These are phyloP conservation scores for Wickerhamomyces pijperi DNA, from an alignment of 805 yeast species.

Conservation along the genomic window DNA sequence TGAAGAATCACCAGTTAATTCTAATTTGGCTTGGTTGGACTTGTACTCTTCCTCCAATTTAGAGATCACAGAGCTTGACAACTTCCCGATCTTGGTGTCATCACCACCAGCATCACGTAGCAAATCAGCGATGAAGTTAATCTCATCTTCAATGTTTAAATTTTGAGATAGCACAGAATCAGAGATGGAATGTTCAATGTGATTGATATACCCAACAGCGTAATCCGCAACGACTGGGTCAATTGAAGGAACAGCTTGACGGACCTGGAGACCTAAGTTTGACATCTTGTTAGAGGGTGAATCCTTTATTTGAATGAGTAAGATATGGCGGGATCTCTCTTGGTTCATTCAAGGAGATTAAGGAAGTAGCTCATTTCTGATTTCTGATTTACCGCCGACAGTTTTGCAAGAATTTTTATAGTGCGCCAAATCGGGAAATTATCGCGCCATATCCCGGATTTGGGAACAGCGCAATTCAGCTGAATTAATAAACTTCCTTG, in stretches of 20 bases:
- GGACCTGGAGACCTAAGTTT: slow-evolving; percentile 43
- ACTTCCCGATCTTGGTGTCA: slow-evolving; percentile 35
- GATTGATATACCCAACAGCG: slow-evolving; percentile 83
- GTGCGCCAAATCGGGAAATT: too few species aligned
- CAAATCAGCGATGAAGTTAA: slow-evolving; percentile 53
- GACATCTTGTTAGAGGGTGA: slow-evolving; percentile 25
- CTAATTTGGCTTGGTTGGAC: slow-evolving; percentile 62
- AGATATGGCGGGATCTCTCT: too few species aligned
- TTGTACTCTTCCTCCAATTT: slow-evolving; percentile 41
- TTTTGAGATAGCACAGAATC: slow-evolving; percentile 76
- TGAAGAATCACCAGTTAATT: slow-evolving; percentile 77
- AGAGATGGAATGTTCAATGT: slow-evolving; percentile 64
- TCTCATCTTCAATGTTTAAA: slow-evolving; percentile 56
- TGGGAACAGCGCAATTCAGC: too few species aligned
- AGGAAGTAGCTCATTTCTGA: too few species aligned
- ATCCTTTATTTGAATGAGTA: too few species aligned
- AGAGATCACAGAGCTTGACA: slow-evolving; percentile 36
- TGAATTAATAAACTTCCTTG: too few species aligned
- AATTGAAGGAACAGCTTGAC: slow-evolving; percentile 77
- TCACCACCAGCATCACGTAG: slow-evolving; percentile 80
- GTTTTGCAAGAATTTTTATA: too few species aligned
- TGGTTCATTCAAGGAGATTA: too few species aligned
- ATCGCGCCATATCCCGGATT: too few species aligned
- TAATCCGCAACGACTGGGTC: slow-evolving; percentile 83
- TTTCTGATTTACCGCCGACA: too few species aligned